Conservation (phyloP, 2,329 filamentous ascomycete species). For the Herpotrichia juniperi region DNA sequence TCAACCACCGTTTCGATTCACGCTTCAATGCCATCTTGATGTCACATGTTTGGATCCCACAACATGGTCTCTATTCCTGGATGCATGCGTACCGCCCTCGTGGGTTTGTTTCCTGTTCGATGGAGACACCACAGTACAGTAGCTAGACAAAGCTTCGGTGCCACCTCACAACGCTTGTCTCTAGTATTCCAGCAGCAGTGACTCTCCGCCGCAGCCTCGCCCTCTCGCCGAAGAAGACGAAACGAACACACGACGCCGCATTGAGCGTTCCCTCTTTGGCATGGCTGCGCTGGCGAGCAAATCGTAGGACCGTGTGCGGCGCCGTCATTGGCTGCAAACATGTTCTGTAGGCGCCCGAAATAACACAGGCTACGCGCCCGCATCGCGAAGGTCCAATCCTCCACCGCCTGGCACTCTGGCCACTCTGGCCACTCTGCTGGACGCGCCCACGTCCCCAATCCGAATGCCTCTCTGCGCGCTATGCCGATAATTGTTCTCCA, state of each 20-base stretch:
- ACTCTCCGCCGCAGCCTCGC: neutral
- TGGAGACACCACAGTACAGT: too few relatives aligned
- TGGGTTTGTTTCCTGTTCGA: too few relatives aligned
- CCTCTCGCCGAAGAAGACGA: neutral
- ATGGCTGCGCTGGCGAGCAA: slow-evolving; percentile 11
- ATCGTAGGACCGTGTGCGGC: slow-evolving; percentile 25
- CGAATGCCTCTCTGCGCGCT: slow-evolving; percentile 24
- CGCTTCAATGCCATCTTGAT: neutral
- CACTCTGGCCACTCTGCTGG: slow-evolving; percentile 6
- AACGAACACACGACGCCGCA: neutral
- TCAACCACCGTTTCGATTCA: slow-evolving; percentile 3
- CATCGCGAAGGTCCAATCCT: slow-evolving; percentile 38
- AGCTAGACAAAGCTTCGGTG: too few relatives aligned
- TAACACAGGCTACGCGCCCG: slow-evolving; percentile 40
- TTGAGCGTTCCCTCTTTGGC: neutral
- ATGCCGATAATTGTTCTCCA: slow-evolving; percentile 12
- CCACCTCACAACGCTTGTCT: neutral
- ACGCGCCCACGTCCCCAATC: slow-evolving; percentile 30
- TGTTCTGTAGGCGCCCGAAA: slow-evolving; percentile 32
- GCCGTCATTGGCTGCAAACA: slow-evolving; percentile 29
- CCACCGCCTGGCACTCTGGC: slow-evolving; percentile 21
- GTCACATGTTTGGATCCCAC: neutral
- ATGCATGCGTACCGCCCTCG: too few relatives aligned
- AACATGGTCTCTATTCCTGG: neutral
- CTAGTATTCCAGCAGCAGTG: neutral